A percentile compares a stretch with the other conserved stretches of the same genome.
Evolutionary conservation across 73 alveolate species (phyloP).

Genomic region (Paramecium bursaria): DNA sequence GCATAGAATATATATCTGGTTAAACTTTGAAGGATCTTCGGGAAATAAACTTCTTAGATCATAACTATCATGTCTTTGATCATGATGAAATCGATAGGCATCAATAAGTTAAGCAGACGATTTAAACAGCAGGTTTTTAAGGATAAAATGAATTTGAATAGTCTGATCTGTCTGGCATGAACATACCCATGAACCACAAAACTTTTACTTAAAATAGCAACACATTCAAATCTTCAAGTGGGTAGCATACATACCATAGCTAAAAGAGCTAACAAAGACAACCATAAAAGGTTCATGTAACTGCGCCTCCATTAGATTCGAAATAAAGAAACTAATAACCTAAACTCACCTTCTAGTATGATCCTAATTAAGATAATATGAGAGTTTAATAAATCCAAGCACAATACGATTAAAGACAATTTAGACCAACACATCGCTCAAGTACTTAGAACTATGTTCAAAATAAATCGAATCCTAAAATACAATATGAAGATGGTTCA

Average conservation of each 20-base stretch:
- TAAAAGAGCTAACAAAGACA: constrained; percentile 12
- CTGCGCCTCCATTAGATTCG: background rate
- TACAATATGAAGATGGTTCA: constrained; percentile 3
- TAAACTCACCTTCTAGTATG: constrained; percentile 34
- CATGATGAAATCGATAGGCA: constrained; percentile 21
- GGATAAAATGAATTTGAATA: background rate
- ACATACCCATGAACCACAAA: constrained; percentile 33
- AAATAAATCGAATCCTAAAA: background rate
- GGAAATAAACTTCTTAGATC: constrained; percentile 1
- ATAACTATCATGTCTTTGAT: constrained; percentile 13
- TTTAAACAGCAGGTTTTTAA: constrained; percentile 58
- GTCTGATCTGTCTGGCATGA: constrained; percentile 15
- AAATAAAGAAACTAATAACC: background rate
- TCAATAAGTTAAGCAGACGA: background rate
- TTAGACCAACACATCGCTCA: constrained; percentile 13
- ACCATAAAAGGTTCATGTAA: background rate
- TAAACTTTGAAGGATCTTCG: constrained; percentile 17
- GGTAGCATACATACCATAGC: constrained; percentile 36
- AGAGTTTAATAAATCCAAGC: background rate
- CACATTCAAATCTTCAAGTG: constrained; percentile 55
- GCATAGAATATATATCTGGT: constrained; percentile 48
- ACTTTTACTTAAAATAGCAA: constrained; percentile 45
- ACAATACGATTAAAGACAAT: background rate
- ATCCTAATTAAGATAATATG: constrained; percentile 14
- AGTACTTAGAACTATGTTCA: constrained; percentile 8